A percentile compares a stretch with the other conserved stretches of the same genome.
These are phyloP conservation scores for Cicer yamashitae DNA, from an alignment of 306 rosid genomes.

Conservation along the genomic window DNA sequence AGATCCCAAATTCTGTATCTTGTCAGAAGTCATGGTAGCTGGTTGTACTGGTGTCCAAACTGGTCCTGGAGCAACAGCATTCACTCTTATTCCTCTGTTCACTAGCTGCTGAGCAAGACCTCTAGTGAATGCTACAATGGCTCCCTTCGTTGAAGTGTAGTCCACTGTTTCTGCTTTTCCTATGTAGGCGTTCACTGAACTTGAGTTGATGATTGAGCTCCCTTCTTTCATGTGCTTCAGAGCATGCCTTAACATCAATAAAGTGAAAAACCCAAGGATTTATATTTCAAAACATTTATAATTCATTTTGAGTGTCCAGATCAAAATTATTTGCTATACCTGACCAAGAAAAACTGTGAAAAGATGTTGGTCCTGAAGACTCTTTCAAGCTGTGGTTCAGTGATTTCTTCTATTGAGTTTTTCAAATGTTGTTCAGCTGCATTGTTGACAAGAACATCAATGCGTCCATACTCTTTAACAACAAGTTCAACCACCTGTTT, in stretches of 20 bases:
- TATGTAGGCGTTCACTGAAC: slow-evolving; percentile 57
- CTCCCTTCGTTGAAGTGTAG: slow-evolving; percentile 61
- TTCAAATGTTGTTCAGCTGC: slow-evolving; percentile 57
- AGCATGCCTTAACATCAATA: slow-evolving; percentile 49
- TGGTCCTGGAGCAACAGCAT: slow-evolving; percentile 71
- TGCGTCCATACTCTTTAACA: slow-evolving; percentile 52
- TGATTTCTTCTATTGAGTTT: slow-evolving; percentile 48
- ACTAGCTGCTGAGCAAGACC: slow-evolving; percentile 56
- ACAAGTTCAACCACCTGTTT: slow-evolving; percentile 53
- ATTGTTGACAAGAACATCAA: slow-evolving; percentile 63
- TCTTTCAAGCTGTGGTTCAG: slow-evolving; percentile 50
- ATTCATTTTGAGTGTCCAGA: too few species aligned
- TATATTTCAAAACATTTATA: neutral
- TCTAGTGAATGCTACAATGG: slow-evolving; percentile 61
- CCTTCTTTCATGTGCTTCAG: slow-evolving; percentile 70
- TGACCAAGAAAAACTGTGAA: slow-evolving; percentile 65
- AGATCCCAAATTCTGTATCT: slow-evolving; percentile 50
- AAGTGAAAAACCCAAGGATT: too few species aligned
- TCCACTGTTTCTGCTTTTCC: slow-evolving; percentile 53
- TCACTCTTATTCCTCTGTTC: slow-evolving; percentile 62
- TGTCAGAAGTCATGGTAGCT: slow-evolving; percentile 49
- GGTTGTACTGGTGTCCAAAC: slow-evolving; percentile 70
- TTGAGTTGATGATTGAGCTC: slow-evolving; percentile 62
- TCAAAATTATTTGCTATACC: slow-evolving; percentile 9
- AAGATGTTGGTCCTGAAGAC: slow-evolving; percentile 65